phyloP scores from a whole-genome alignment of 2,329 filamentous ascomycete species.

The Fusarium begoniae region DNA sequence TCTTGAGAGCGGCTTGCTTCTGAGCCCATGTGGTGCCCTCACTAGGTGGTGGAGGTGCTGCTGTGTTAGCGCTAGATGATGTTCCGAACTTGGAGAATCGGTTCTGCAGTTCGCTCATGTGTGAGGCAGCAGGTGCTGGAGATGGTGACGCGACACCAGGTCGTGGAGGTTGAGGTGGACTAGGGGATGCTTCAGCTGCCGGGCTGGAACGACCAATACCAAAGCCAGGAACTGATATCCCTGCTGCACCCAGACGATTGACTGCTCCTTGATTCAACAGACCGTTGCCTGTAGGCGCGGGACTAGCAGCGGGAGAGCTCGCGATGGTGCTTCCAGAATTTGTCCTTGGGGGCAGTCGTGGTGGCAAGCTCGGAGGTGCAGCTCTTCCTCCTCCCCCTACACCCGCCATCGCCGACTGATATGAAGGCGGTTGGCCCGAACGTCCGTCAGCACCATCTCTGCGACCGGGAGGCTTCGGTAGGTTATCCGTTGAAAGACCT shows the following conservation, averaged over 20 bases:
- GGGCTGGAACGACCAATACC: conserved; percentile 67
- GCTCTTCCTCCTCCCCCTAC: conserved; percentile 43
- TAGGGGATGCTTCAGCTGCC: conserved; percentile 41
- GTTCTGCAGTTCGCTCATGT: conserved; percentile 73
- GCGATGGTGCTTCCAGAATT: conserved; percentile 47
- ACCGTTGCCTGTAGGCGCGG: conserved; percentile 36
- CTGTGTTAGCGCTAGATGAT: conserved; percentile 22
- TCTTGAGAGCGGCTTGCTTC: conserved; percentile 70
- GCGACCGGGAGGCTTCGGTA: conserved; percentile 76
- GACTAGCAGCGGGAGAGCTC: conserved; percentile 31
- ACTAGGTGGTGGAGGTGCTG: conserved; percentile 44
- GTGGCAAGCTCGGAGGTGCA: conserved; percentile 71
- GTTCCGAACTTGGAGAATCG: conserved; percentile 68
- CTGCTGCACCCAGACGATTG: conserved; percentile 74
- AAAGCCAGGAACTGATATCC: conserved; percentile 80
- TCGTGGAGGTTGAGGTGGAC: conserved; percentile 42
- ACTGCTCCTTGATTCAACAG: conserved; percentile 66
- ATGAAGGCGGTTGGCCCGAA: conserved; percentile 44
- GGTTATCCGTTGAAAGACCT: conserved; percentile 71
- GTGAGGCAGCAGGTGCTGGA: conserved; percentile 44
- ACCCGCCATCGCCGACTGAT: conserved; percentile 41
- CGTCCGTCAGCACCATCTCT: conserved; percentile 52
- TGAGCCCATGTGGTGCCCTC: conserved; percentile 71
- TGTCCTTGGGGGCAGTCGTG: conserved; percentile 67
- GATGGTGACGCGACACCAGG: conserved; percentile 32